phyloP scores from a whole-genome alignment of 345 rosid species.

The Syzygium aromaticum region DNA sequence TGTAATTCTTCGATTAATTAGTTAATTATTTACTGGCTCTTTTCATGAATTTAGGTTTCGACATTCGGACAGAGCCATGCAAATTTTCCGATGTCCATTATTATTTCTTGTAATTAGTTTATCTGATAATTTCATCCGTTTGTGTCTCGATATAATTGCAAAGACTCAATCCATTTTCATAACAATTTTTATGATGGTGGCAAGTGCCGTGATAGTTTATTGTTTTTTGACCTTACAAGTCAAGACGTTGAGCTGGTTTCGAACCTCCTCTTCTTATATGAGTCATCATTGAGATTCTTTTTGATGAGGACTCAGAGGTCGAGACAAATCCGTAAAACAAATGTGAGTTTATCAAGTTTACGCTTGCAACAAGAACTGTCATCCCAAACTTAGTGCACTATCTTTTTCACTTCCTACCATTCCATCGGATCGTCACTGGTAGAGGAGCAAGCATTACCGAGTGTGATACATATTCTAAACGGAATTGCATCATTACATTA shows the following conservation, averaged over 20 bases:
- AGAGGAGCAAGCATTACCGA: fast-evolving
- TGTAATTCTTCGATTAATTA: no score
- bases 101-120: no score
- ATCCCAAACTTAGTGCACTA: background rate
- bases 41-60: fast-evolving
- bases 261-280: background rate
- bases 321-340: background rate
- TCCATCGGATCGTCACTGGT: fast-evolving
- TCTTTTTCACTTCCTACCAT: background rate
- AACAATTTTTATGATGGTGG: background rate
- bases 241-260: background rate
- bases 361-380: fast-evolving
- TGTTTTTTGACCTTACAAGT: no score
- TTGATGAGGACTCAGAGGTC: fast-evolving
- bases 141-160: no score
- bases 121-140: no score
- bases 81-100: no score
- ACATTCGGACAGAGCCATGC: no score
- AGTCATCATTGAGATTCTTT: background rate
- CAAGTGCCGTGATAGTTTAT: background rate
- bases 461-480: background rate
- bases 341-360: background rate
- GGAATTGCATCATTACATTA: fast-evolving
- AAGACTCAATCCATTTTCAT: no score
- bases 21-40: background rate